Evolutionary conservation across 352 stramenopile genomes (phyloP).

Genomic region (Phytophthora chlamydospora): DNA sequence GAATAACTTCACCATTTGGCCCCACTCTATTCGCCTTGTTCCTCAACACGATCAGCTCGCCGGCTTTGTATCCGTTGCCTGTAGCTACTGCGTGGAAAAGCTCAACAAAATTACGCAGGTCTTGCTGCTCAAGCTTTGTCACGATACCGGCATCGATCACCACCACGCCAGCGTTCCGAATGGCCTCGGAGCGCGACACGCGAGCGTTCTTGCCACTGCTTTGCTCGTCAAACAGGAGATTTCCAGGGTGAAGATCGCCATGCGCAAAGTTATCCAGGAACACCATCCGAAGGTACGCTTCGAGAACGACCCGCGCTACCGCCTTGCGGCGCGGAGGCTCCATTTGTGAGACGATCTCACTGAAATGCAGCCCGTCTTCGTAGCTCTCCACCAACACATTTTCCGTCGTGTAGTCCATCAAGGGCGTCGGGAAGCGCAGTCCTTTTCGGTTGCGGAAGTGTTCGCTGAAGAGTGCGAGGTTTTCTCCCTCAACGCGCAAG

Average conservation of each 20-base stretch:
- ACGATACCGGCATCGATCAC: slow-evolving; percentile 89
- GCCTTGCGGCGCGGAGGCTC: slow-evolving; percentile 59
- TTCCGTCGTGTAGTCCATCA: slow-evolving; percentile 76
- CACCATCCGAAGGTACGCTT: slow-evolving; percentile 94
- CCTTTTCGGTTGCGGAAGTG: slow-evolving; percentile 74
- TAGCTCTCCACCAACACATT: slow-evolving; percentile 93
- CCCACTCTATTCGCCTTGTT: slow-evolving; percentile 51
- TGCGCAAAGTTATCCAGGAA: slow-evolving; percentile 97
- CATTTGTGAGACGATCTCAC: slow-evolving; percentile 58
- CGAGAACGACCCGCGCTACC: slow-evolving; percentile 80
- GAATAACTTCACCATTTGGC: slow-evolving; percentile 30
- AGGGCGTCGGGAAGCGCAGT: slow-evolving; percentile 76
- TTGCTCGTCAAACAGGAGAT: slow-evolving; percentile 81
- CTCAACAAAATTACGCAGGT: slow-evolving; percentile 87
- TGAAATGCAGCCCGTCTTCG: slow-evolving; percentile 81
- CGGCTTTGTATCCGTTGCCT: slow-evolving; percentile 80
- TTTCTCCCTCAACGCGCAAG: slow-evolving; percentile 89
- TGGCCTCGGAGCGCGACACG: slow-evolving; percentile 30
- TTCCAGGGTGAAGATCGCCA: slow-evolving; percentile 93
- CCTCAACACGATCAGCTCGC: slow-evolving; percentile 73
- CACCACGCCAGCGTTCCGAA: slow-evolving; percentile 55
- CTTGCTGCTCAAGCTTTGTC: slow-evolving; percentile 73
- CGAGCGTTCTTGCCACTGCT: slow-evolving; percentile 1
- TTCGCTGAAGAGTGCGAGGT: slow-evolving; percentile 80
- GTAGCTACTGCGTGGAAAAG: slow-evolving; percentile 86